phyloP scores from a whole-genome alignment of 1,284 basidiomycete genomes.

The Fomitopsis pinicola region DNA sequence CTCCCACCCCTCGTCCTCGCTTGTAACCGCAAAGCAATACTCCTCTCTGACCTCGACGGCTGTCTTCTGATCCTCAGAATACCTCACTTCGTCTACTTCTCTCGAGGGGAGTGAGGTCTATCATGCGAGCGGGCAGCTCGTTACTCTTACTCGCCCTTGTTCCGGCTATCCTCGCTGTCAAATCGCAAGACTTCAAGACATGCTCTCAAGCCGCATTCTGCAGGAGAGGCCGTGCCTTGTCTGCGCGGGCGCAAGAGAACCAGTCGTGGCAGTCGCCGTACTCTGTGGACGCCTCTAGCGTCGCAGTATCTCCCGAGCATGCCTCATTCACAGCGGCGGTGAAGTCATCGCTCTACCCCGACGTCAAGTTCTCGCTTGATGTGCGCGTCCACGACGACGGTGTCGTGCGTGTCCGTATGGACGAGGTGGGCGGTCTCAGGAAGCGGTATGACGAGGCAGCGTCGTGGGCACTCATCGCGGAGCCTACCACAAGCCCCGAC shows the following conservation, averaged over 20 bases:
- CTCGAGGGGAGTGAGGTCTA: background rate
- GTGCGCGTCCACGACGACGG: conserved; percentile 82
- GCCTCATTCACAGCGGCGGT: conserved; percentile 69
- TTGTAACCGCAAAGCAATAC: too few species aligned
- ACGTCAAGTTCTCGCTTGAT: conserved; percentile 76
- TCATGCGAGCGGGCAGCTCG: conserved; percentile 5
- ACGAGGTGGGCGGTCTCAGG: conserved; percentile 73
- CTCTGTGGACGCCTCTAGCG: conserved; percentile 54
- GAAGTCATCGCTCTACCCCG: conserved; percentile 77
- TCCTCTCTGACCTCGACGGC: too few species aligned
- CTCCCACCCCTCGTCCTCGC: too few species aligned
- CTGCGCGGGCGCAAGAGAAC: conserved; percentile 56
- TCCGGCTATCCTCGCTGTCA: conserved; percentile 48
- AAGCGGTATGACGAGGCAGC: conserved; percentile 89
- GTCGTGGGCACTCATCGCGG: conserved; percentile 75
- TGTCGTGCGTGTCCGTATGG: conserved; percentile 80
- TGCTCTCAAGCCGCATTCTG: conserved; percentile 91
- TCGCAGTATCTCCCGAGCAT: conserved; percentile 47
- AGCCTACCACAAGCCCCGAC: conserved; percentile 56
- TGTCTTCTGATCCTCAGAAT: too few species aligned
- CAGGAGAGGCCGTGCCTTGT: conserved; percentile 79
- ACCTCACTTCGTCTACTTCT: background rate
- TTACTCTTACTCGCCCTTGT: conserved; percentile 26
- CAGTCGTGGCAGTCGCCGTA: conserved; percentile 81
- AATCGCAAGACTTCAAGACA: conserved; percentile 85